Evolutionary conservation across 306 rosid genomes (phyloP), one percentile per base, ranked within the genome.

Genomic region (Cotoneaster glaucophyllus): DNA sequence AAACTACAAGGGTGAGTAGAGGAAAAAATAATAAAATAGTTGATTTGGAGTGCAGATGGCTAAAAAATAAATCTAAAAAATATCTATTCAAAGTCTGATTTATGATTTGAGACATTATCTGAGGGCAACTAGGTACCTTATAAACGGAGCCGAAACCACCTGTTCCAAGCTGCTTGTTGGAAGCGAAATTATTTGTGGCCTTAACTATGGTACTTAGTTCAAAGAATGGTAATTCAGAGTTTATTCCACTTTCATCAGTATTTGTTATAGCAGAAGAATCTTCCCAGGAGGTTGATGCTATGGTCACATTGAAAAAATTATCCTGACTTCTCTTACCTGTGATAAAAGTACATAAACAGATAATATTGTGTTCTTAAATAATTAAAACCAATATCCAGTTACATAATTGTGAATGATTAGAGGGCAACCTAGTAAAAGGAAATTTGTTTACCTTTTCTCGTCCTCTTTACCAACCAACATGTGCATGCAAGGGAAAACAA

Each of bases 131-230:
- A 28, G 4, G 11, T 81, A 85, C 93, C 87, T 85, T 89, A 58
- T 87, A 87, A 24, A 89, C 89, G 11, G 87, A 62, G 66, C 87
- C 89, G 31, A 89, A 89, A 64, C 93, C 93, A 1, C 91, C 89
- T 80, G 85, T 57, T 69, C 93, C 93, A 57, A 89, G 86, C 82
- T 80, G 87, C 78, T 87, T 85, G 17, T 12, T 45, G 14, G 4
- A 13, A 28, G 89, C 80, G 59, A 90, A 90, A 69, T 81, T 79
- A 52, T 84, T 64, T 5, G 91, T 90, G 52, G 95, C 91, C n/a
- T 73, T 77, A 70, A 77, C 82, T 61, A 87, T 78, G 63, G 77
- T 50, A 24, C 68, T 77, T 43, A 82, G 78, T 25, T 78, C 75
- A 67, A 79, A 87, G 58, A 81, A 77, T 13, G 82, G 87, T 52